A percentile compares a stretch with the other conserved stretches of the same genome.
Evolutionary conservation across 225 moss, liverwort and hornwort species (phyloP).

Genomic region (Neckera pumila): DNA sequence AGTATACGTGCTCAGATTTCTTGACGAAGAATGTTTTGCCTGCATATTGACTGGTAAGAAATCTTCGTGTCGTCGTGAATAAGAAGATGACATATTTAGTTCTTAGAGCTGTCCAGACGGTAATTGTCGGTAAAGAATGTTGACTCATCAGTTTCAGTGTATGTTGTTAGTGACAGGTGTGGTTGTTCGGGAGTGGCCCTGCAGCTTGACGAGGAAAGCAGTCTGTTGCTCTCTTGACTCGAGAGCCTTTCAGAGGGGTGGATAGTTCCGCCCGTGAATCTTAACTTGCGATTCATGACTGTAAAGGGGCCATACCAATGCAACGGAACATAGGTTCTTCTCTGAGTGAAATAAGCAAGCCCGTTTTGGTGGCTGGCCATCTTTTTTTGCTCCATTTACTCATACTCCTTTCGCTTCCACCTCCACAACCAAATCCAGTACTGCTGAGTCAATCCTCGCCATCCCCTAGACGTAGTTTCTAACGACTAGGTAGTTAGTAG

Average conservation of each 20-base stretch:
- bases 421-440: conserved; percentile 16
- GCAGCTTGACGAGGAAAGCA: not conserved
- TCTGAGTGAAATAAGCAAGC: conserved; percentile 58
- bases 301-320: conserved; percentile 27
- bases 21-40: not conserved
- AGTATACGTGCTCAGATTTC: not conserved
- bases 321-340: conserved; percentile 30
- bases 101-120: not conserved
- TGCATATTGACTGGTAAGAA: not conserved
- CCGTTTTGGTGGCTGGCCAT: conserved; percentile 41
- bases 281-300: conserved; percentile 25
- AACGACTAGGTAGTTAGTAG: not conserved
- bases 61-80: not conserved
- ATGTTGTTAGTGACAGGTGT: not conserved
- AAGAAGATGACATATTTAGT: not conserved
- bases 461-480: not conserved
- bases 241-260: not conserved
- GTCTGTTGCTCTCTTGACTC: not conserved
- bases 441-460: not conserved
- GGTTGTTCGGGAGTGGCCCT: not conserved
- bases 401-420: conserved; percentile 46
- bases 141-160: not conserved
- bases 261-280: not conserved
- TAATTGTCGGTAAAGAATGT: not conserved
- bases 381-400: conserved; percentile 60